Evolutionary conservation across 2,329 filamentous ascomycete species (phyloP).

Genomic region (Lachnellula occidentalis): DNA sequence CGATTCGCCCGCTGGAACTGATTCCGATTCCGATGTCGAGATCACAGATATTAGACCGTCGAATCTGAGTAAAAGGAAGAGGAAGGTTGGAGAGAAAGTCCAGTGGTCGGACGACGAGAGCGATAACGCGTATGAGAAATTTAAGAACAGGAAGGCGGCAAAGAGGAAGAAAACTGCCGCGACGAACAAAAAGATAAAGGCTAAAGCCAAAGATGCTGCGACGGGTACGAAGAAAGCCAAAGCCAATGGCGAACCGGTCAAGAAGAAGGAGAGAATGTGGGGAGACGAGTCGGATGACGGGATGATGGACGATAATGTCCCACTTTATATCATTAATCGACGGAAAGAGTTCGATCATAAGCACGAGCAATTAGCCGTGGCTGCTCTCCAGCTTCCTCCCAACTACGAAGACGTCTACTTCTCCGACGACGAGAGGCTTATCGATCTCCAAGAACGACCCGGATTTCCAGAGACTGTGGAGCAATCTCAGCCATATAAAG

Average conservation of each 20-base stretch:
- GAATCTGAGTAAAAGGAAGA: constrained; percentile 18
- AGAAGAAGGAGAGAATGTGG: constrained; percentile 24
- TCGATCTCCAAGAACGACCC: constrained; percentile 63
- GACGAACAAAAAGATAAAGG: constrained; percentile 40
- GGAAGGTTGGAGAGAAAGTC: constrained; percentile 34
- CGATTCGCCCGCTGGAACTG: constrained; percentile 10
- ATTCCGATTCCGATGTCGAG: constrained; percentile 20
- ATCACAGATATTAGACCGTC: constrained; percentile 8
- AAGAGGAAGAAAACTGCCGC: constrained; percentile 48
- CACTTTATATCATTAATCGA: constrained; percentile 68
- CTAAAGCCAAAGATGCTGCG: constrained; percentile 38
- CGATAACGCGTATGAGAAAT: constrained; percentile 55
- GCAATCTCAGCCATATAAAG: constrained; percentile 64
- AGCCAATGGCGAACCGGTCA: constrained; percentile 20
- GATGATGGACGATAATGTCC: constrained; percentile 41
- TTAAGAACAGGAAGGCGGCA: constrained; percentile 52
- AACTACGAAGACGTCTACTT: constrained; percentile 71
- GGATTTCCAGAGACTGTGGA: constrained; percentile 55
- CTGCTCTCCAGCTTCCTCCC: constrained; percentile 71
- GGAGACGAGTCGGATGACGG: constrained; percentile 27
- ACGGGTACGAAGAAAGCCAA: constrained; percentile 20
- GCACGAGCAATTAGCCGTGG: constrained; percentile 54
- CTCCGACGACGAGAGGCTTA: constrained; percentile 60
- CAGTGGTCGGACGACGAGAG: constrained; percentile 54
- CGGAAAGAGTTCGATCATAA: constrained; percentile 62